Base-by-base conservation (phyloP, 148 eudicot genomes). In the Rhododendron vialii region DNA sequence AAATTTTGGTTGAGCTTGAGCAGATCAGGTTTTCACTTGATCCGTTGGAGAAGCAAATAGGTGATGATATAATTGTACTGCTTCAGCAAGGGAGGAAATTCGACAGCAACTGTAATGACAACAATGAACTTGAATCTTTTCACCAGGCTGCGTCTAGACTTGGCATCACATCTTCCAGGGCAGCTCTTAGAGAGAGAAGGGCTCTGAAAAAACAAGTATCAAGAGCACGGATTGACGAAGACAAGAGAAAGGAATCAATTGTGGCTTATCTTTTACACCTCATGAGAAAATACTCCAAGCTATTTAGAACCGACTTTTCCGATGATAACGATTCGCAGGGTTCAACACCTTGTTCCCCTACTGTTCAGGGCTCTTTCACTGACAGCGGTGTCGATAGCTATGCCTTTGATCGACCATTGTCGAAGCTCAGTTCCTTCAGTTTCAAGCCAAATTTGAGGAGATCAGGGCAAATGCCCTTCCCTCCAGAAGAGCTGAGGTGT, bases 251-350 rank as follows among this genome's bases (percentile, higher is more conserved):
- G 85, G 99, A 97, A 84, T 93, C 98, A 14, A 97, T 97, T 55
- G 94, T 95, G 41, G 98, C 99, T 67, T 97, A 90, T 89, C 96
- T 97, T 81, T 86, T 93, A 89, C 96, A 94, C 88, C 95, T 97
- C 61, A 95, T 97, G 95, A 93, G 93, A 75, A 97, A 97, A 89
- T 97, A 97, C 84, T 95, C 99, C 22, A 97, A 97, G 90, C 86
- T 97, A 85, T 97, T 97, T 88, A 92, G 98, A 86, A 93, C 92
- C 84, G 99, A 97, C 80, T 89, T 97, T 83, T 93, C 93, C 33
- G 99, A 97, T 87, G 99, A 97, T 88, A 94, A 94, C 84, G 99
- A 97, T 86, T 97, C 99, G 82, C 99, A 95, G 89, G 98, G 99
- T 24, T 97, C 99, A 74, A 93, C 98, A 33, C 99, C 99, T 84